These are phyloP conservation scores for Magnaporthiopsis incrustans DNA, from an alignment of 2,329 filamentous ascomycete genomes.

Conservation along the genomic window DNA sequence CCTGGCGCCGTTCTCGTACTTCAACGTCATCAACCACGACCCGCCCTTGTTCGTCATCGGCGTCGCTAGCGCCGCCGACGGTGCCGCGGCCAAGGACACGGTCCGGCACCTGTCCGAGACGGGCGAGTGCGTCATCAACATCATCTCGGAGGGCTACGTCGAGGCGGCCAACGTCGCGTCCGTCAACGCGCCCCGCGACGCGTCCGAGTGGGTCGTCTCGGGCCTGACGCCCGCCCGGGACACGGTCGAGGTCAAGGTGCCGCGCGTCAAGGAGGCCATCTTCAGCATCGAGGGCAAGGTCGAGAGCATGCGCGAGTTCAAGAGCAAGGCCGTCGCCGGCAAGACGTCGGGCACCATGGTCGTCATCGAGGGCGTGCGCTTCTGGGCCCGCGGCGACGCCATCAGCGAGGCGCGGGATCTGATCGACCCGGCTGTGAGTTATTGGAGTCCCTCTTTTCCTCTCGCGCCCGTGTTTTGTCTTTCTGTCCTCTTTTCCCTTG, in stretches of 20 bases:
- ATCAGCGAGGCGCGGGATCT: constrained; percentile 68
- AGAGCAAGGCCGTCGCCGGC: constrained; percentile 60
- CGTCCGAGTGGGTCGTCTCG: constrained; percentile 70
- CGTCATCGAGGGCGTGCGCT: constrained; percentile 74
- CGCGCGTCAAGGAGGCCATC: constrained; percentile 72
- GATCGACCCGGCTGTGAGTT: constrained; percentile 59
- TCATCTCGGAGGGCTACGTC: constrained; percentile 75
- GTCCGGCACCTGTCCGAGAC: constrained; percentile 65
- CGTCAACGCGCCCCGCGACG: constrained; percentile 70
- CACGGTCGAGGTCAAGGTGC: constrained; percentile 53
- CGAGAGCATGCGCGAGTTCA: constrained; percentile 67
- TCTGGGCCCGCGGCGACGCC: constrained; percentile 87
- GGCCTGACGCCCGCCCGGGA: constrained; percentile 61
- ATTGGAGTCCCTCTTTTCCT: not conserved
- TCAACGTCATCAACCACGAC: constrained; percentile 76
- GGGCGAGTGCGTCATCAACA: constrained; percentile 75
- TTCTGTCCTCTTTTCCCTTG: not conserved
- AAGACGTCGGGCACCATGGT: constrained; percentile 68
- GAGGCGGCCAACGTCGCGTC: constrained; percentile 81
- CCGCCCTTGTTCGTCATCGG: constrained; percentile 71
- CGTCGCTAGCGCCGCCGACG: constrained; percentile 31
- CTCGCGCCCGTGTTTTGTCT: not conserved
- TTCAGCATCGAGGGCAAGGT: constrained; percentile 78
- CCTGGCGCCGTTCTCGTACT: constrained; percentile 82
- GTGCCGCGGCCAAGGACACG: constrained; percentile 61